phyloP scores from a whole-genome alignment of 108 stramenopile species.

The Parietichytrium sp. region DNA sequence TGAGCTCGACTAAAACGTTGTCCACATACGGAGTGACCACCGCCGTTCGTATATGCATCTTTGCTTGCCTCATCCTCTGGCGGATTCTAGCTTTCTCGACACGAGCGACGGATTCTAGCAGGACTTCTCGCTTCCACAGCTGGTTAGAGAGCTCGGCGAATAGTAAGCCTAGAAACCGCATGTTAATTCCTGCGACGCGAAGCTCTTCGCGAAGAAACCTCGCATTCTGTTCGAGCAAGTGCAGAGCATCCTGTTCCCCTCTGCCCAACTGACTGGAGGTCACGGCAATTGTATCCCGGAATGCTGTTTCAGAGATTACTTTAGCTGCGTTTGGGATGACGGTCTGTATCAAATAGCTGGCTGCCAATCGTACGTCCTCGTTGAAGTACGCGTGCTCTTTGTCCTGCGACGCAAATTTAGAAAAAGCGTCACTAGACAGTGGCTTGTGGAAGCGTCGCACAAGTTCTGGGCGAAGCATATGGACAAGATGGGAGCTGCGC shows the following conservation, averaged over 20 bases:
- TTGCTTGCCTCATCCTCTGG: not conserved
- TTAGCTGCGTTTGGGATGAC: not conserved
- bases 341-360: not conserved
- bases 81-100: not conserved
- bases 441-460: not conserved
- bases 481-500: not conserved
- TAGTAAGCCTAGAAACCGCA: not conserved
- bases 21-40: not conserved
- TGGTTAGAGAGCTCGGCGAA: not conserved
- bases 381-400: not conserved
- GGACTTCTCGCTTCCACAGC: not conserved
- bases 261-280: no score
- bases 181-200: not conserved
- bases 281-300: no score
- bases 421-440: conserved; percentile 27
- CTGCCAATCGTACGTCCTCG: not conserved
- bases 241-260: no score
- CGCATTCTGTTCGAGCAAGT: not conserved
- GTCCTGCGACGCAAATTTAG: not conserved
- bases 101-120: conserved; percentile 1
- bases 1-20: not conserved
- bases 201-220: not conserved
- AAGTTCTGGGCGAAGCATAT: not conserved
- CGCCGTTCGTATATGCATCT: conserved; percentile 5
- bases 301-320: not conserved